Base-by-base conservation (phyloP, 2,329 filamentous ascomycete genomes). In the Fusarium piperis region DNA sequence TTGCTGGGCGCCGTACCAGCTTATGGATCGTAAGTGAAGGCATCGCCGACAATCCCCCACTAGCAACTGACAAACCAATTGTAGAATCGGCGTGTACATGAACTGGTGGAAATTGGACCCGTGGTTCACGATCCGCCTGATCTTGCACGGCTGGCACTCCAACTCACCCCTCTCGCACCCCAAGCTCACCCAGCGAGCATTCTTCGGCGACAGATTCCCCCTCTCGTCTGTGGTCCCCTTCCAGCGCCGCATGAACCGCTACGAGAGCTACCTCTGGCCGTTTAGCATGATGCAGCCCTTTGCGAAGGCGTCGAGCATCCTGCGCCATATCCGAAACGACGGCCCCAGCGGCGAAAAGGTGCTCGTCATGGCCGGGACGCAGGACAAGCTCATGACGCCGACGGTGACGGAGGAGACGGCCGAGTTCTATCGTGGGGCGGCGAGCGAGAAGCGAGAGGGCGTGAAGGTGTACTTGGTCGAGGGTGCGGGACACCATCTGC, bases 181-280 rank as follows among this genome's bases (percentile, higher is more conserved):
- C 0, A 74, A 76, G n/a, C 79, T 89, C 13, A 83, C 86, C 2
- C 82, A 82, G 20, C 80, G 79, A 6, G 84, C 82, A 2, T 89
- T 90, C 77, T 89, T 89, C 75, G 84, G 85, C 55, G 71, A 81
- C 0, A 68, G 76, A 15, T 85, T 84, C 52, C 81, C 84, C 0
- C 77, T 80, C 6, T 68, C 76, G 2, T 77, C 83, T 6, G 81
- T 88, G 2, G 56, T 77, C 3, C 77, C 79, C 3, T 85, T 89
- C 59, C 83, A 85, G 70, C 71, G 74, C 2, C 79, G 81, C 4
- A 79, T 86, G 64, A 81, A 81, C 28, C 80, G 82, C 4, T 90
- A 87, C 67, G 87, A 89, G 73, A 85, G 82, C 67, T 86, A 86
- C 73, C 72, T 83, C 33, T 89, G 86, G 87, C 83, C 86, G 0